These are phyloP conservation scores for Neurospora tetraspora DNA, from an alignment of 495 filamentous ascomycete species.

Conservation along the genomic window DNA sequence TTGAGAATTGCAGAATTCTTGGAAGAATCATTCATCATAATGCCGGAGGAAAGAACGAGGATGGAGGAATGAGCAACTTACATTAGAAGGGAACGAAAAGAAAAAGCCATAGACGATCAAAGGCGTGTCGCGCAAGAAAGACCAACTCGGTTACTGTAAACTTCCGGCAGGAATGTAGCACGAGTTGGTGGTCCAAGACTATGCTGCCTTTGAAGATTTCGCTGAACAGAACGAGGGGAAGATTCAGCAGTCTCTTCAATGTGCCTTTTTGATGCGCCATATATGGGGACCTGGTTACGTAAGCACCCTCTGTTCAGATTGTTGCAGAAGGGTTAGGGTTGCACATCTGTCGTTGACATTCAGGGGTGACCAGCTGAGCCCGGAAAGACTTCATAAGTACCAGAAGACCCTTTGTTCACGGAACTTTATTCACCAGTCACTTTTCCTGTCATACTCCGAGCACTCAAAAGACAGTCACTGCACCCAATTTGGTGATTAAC, in stretches of 20 bases:
- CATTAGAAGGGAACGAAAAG: neutral
- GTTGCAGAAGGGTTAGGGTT: neutral
- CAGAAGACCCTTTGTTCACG: neutral
- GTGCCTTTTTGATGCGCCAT: neutral
- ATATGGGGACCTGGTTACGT: neutral
- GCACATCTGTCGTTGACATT: neutral
- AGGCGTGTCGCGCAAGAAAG: neutral
- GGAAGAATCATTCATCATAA: constrained; percentile 36
- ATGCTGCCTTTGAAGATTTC: neutral
- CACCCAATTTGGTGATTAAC: neutral
- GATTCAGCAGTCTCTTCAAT: neutral
- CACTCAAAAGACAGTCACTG: neutral
- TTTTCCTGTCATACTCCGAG: neutral
- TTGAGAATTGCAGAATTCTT: constrained; percentile 52
- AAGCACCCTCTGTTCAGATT: neutral
- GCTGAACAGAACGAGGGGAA: neutral
- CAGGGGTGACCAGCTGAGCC: neutral
- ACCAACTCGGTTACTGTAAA: neutral
- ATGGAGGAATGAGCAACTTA: neutral
- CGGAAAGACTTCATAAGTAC: neutral
- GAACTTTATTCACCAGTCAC: neutral
- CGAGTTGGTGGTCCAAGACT: neutral
- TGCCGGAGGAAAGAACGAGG: neutral
- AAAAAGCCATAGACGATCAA: constrained; percentile 1
- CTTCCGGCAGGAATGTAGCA: neutral